phyloP scores from a whole-genome alignment of 345 rosid species.

The Carallia brachiata region DNA sequence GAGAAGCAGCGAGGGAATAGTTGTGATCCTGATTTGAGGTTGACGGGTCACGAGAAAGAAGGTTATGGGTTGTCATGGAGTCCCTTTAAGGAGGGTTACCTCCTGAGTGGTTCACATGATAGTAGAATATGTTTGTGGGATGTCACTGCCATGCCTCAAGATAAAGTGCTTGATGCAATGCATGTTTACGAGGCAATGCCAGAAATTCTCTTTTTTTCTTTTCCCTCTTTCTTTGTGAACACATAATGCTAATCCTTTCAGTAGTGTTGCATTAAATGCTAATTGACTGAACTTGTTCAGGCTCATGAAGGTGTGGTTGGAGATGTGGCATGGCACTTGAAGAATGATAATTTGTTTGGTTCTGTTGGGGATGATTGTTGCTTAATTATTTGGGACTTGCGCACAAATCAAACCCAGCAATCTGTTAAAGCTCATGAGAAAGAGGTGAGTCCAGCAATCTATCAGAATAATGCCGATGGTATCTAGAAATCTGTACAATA shows the following conservation, averaged over 20 bases:
- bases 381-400: conserved; percentile 81
- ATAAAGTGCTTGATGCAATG: conserved; percentile 59
- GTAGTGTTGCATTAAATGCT: conserved; percentile 16
- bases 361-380: conserved; percentile 86
- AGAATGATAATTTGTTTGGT: conserved; percentile 77
- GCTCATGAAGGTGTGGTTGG: conserved; percentile 75
- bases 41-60: conserved; percentile 87
- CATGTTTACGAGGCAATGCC: conserved; percentile 65
- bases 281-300: conserved; percentile 32
- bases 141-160: conserved; percentile 51
- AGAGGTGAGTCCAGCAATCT: conserved; percentile 48
- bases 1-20: conserved; percentile 38
- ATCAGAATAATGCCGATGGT: no score
- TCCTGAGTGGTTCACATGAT: conserved; percentile 90
- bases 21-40: conserved; percentile 77
- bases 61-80: conserved; percentile 98
- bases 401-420: conserved; percentile 66
- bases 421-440: conserved; percentile 74
- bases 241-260: background rate
- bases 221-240: background rate
- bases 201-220: conserved; percentile 3
- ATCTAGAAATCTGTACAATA: no score
- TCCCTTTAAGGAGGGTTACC: conserved; percentile 75
- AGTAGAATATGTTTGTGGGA: conserved; percentile 87
- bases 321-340: conserved; percentile 91